Conservation (phyloP, 2,329 filamentous ascomycete genomes). For the Camptophora hylomeconis region DNA sequence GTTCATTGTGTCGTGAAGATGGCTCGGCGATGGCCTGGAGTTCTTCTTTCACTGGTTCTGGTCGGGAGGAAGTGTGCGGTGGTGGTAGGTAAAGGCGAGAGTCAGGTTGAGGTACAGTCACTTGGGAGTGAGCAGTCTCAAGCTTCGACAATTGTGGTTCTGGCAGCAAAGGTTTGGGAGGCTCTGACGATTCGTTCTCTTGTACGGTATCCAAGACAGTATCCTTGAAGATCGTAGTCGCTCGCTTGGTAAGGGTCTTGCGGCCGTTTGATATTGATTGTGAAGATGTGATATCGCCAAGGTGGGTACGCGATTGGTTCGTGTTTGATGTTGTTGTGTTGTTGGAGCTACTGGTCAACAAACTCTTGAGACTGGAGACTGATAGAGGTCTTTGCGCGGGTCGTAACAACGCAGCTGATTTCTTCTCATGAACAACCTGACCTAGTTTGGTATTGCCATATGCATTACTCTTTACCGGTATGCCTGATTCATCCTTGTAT, state of each 20-base stretch:
- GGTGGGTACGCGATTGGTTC: constrained; percentile 17
- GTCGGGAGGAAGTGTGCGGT: constrained; percentile 1
- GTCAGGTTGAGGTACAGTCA: constrained; percentile 2
- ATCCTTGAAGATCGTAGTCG: constrained; percentile 43
- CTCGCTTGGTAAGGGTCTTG: constrained; percentile 39
- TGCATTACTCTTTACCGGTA: constrained; percentile 34
- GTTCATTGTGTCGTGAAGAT: constrained; percentile 10
- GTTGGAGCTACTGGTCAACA: constrained; percentile 21
- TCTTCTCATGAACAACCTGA: constrained; percentile 25
- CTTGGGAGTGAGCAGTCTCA: no score
- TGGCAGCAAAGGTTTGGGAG: constrained; percentile 1
- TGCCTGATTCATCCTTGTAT: constrained; percentile 44
- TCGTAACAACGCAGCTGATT: constrained; percentile 36
- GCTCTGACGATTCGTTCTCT: constrained; percentile 7
- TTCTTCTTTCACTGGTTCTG: constrained; percentile 7
- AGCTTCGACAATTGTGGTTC: no score
- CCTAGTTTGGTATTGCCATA: constrained; percentile 21
- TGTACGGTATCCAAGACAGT: constrained; percentile 21
- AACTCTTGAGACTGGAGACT: constrained; percentile 25
- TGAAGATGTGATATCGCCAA: constrained; percentile 10
- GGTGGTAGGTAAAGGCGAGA: constrained; percentile 1
- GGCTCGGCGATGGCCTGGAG: constrained; percentile 10
- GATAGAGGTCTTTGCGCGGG: constrained; percentile 50
- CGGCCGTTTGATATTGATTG: constrained; percentile 25
- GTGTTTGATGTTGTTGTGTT: constrained; percentile 1